Conservation (phyloP, 2,329 filamentous ascomycete species). For the Thielaviopsis ethacetica region DNA sequence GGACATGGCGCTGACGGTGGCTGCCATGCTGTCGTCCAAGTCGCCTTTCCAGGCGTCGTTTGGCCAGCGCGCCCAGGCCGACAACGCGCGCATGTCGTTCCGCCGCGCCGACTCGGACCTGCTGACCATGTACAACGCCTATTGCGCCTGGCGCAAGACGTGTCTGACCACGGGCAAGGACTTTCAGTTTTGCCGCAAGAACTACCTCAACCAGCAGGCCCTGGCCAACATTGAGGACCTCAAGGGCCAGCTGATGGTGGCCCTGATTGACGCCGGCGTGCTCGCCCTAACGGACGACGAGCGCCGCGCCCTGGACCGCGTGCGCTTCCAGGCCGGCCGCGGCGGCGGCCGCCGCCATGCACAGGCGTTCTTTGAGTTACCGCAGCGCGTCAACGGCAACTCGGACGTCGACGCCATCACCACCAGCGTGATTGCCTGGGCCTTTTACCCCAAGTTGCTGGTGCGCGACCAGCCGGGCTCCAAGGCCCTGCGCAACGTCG, state of each 20-base stretch:
- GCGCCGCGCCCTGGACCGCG: conserved; percentile 48
- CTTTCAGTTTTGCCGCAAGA: conserved; percentile 83
- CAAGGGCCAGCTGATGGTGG: conserved; percentile 76
- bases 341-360: conserved; percentile 34
- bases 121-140: conserved; percentile 86
- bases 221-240: conserved; percentile 87
- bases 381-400: conserved; percentile 55
- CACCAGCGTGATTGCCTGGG: conserved; percentile 74
- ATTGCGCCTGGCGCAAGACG: conserved; percentile 71
- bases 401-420: conserved; percentile 67
- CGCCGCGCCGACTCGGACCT: conserved; percentile 80
- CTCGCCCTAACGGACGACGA: conserved; percentile 60
- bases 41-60: conserved; percentile 83
- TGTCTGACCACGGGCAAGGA: conserved; percentile 60
- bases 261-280: conserved; percentile 73
- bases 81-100: conserved; percentile 63
- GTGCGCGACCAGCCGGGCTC: conserved; percentile 51
- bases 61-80: conserved; percentile 66
- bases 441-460: conserved; percentile 89
- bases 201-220: conserved; percentile 80
- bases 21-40: conserved; percentile 85
- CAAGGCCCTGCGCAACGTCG: conserved; percentile 78
- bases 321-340: conserved; percentile 39
- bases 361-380: conserved; percentile 67
- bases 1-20: conserved; percentile 80